These are phyloP conservation scores for Candida mesenterica DNA, from an alignment of 1,139 yeast genomes.

Conservation along the genomic window DNA sequence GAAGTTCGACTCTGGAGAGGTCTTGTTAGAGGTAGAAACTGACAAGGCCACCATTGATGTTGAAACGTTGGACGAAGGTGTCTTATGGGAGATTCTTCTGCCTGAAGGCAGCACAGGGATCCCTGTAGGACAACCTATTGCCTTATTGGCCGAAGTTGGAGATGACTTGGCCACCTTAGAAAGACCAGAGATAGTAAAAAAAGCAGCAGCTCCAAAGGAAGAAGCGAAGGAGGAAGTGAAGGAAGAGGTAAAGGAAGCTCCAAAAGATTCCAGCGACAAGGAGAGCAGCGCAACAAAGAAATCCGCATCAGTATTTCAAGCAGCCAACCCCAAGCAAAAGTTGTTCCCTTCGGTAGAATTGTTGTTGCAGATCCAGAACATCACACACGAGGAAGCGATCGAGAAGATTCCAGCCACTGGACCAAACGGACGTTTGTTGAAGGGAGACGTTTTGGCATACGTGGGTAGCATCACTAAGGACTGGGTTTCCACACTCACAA, in stretches of 20 bases:
- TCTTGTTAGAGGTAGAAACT: slow-evolving; percentile 83
- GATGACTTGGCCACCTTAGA: slow-evolving; percentile 72
- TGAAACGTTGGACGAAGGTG: slow-evolving; percentile 91
- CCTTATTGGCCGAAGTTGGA: slow-evolving; percentile 80
- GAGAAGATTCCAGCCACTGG: slow-evolving; percentile 79
- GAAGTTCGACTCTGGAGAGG: slow-evolving; percentile 77
- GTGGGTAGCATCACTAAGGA: slow-evolving; percentile 67
- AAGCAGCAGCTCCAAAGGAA: slow-evolving; percentile 21
- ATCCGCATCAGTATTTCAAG: slow-evolving; percentile 22
- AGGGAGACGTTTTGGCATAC: slow-evolving; percentile 88
- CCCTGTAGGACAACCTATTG: slow-evolving; percentile 88
- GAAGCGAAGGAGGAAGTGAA: slow-evolving; percentile 9
- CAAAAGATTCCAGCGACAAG: slow-evolving; percentile 17
- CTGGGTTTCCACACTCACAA: slow-evolving; percentile 51
- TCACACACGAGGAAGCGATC: slow-evolving; percentile 69
- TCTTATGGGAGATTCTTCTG: slow-evolving; percentile 71
- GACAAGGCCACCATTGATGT: slow-evolving; percentile 93
- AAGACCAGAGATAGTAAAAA: slow-evolving; percentile 50
- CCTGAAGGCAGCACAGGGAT: slow-evolving; percentile 75
- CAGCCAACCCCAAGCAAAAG: slow-evolving; percentile 63
- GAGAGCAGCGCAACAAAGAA: slow-evolving; percentile 12
- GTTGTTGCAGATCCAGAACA: slow-evolving; percentile 58
- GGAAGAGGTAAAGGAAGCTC: slow-evolving; percentile 13
- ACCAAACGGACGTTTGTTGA: slow-evolving; percentile 79
- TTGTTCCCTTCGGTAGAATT: slow-evolving; percentile 80